Base-by-base conservation (phyloP, 495 filamentous ascomycete species). In the Pyrenula massariospora region DNA sequence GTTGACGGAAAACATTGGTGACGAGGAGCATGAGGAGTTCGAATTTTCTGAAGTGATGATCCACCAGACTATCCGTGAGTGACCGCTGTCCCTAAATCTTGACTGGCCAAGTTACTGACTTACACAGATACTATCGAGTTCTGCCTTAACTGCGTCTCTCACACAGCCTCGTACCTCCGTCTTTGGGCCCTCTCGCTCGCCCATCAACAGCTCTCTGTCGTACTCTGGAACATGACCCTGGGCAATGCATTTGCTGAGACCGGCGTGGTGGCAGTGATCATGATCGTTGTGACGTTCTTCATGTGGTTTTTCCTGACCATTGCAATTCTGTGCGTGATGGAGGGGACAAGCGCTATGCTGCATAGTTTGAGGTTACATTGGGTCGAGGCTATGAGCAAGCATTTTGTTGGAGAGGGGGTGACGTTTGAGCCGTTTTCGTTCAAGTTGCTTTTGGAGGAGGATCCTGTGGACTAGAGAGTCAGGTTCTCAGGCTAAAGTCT, bases 311-410 rank as follows among this genome's bases (percentile, higher is more conserved):
- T 79, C 59, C 80, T 96, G 53, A 95, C 85, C 8, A 79, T 89
- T 50, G 78, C 80, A 24, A 86, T 94, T 59, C 76, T 94, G 59
- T 74, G 70, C 59, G 75, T 88, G 54, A 93, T 93, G 88, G 88
- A 93, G 65, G 88, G 88, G 52, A 91, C 87, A 24, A 86, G 83
- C 68, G 88, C 88, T 52, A 91, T 93, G 88, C 80, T 96, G 75
- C 94, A 97, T 71, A 90, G 87, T 58, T 77, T 99, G 61, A 83
- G 93, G 76, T 79, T 99, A 57, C 94, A 96, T 65, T 99, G 93
- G 93, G 93, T 99, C 57, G 93, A 99, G 69, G 91, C 93, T n/a
- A 96, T 97, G 83, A 93, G 89, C 73, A 98, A 98, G 73, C 95
- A 96, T 76, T 96, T 96, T 74, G 86, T 96, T 67, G 95, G 95